These are phyloP conservation scores for Syncephalastrum racemosum DNA, from an alignment of 371 early-diverging fungal genomes.

Conservation along the genomic window DNA sequence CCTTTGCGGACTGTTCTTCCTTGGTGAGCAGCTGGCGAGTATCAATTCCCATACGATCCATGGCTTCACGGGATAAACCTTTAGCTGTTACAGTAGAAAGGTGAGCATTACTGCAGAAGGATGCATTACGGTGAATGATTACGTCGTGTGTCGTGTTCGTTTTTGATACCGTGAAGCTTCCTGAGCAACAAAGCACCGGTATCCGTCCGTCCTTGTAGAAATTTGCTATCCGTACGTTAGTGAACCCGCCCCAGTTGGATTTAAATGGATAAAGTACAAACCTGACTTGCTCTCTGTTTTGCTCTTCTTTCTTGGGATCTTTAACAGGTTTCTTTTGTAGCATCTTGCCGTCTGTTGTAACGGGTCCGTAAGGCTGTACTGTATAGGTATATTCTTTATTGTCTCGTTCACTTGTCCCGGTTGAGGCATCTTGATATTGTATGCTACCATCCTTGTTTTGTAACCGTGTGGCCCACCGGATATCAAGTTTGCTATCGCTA, in stretches of 20 bases:
- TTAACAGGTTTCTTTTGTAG: neutral
- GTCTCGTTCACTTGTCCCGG: neutral
- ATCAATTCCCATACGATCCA: slow-evolving; percentile 33
- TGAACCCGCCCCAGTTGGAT: too few relatives aligned
- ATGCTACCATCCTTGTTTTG: too few relatives aligned
- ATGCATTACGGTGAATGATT: too few relatives aligned
- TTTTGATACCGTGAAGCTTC: slow-evolving; percentile 35
- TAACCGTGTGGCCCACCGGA: slow-evolving; percentile 29
- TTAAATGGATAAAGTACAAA: neutral
- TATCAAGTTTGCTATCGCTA: slow-evolving; percentile 35
- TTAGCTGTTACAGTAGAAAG: slow-evolving; percentile 4
- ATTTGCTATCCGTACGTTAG: slow-evolving; percentile 22
- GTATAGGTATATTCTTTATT: slow-evolving; percentile 28
- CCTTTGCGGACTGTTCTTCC: slow-evolving; percentile 38
- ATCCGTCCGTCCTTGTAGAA: slow-evolving; percentile 34
- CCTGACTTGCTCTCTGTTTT: slow-evolving; percentile 9
- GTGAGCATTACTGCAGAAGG: too few relatives aligned
- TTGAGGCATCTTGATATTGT: too few relatives aligned
- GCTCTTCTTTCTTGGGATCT: slow-evolving; percentile 12
- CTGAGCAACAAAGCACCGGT: slow-evolving; percentile 44
- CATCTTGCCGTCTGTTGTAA: slow-evolving; percentile 25
- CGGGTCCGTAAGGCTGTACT: slow-evolving; percentile 24
- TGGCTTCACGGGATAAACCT: slow-evolving; percentile 34
- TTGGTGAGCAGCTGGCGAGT: slow-evolving; percentile 16
- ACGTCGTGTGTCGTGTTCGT: slow-evolving; percentile 11